Evolutionary conservation across 2,329 filamentous ascomycete species (phyloP).

Genomic region (Cercospora berteroae): DNA sequence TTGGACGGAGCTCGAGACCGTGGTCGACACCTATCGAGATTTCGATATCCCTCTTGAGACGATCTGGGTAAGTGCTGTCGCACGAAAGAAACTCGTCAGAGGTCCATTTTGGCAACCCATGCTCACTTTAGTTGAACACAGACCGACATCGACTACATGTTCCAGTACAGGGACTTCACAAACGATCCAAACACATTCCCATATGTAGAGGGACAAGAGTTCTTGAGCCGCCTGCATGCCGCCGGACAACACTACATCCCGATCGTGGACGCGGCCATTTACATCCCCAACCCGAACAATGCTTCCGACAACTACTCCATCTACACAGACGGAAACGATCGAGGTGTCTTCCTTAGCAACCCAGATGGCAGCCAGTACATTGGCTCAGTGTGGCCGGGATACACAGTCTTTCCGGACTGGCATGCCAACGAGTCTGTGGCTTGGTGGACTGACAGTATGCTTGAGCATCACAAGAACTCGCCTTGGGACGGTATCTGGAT

Average conservation of each 20-base stretch:
- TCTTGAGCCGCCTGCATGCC: slow-evolving; percentile 54
- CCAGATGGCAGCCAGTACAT: slow-evolving; percentile 38
- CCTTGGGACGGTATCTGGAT: slow-evolving; percentile 58
- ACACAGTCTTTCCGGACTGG: slow-evolving; percentile 62
- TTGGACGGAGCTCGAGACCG: slow-evolving; percentile 63
- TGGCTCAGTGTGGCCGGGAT: slow-evolving; percentile 55
- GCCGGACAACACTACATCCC: slow-evolving; percentile 59
- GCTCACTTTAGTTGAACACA: neutral
- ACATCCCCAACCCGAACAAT: slow-evolving; percentile 70
- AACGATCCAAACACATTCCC: slow-evolving; percentile 55
- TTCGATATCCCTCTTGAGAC: slow-evolving; percentile 59
- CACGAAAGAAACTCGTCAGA: too few relatives aligned
- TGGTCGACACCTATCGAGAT: slow-evolving; percentile 53
- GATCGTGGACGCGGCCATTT: slow-evolving; percentile 64
- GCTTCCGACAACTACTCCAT: slow-evolving; percentile 58
- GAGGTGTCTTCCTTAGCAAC: slow-evolving; percentile 39
- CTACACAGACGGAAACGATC: slow-evolving; percentile 37
- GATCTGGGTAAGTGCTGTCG: slow-evolving; percentile 39
- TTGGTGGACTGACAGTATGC: slow-evolving; percentile 59
- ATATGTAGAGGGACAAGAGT: slow-evolving; percentile 50
- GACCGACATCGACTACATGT: slow-evolving; percentile 56
- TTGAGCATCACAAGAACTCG: slow-evolving; percentile 53
- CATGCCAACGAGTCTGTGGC: slow-evolving; percentile 58
- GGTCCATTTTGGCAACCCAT: too few relatives aligned
- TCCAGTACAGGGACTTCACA: slow-evolving; percentile 59